Base-by-base conservation (phyloP, 495 filamentous ascomycete genomes). In the Filosporella fistucella region DNA sequence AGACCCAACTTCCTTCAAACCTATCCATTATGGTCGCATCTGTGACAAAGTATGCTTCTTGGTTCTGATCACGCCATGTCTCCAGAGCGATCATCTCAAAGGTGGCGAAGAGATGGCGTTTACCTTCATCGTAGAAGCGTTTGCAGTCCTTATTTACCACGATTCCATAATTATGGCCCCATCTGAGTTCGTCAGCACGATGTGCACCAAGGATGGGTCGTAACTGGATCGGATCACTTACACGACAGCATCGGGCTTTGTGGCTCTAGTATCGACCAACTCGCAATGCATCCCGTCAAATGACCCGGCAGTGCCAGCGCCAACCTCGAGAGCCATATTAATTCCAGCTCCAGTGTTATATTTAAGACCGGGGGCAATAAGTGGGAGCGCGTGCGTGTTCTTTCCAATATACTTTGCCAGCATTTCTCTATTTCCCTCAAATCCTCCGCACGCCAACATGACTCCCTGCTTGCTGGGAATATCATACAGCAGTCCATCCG, bases 281-380 rank as follows among this genome's bases (percentile, higher is more conserved):
- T 50, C 29, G 39, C 47, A 37, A n/a, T 42, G 47, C 47, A 50
- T 41, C 10, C 47, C 47, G 29, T 44, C 47, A 7, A 42, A 43
- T 10, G 38, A 44, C 10, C 38, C 47, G 10, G 30, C 29, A 25
- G 39, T 44, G 12, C 39, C 39, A 20, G 47, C 47, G 34, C 38
- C 37, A 18, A 33, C 28, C 16, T 42, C 47, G 4, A 49, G 28
- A 5, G 47, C 36, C 26, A 42, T 49, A 10, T 28, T 42, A 2
- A 43, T 18, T 3, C 24, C 38, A 24, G 37, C 47, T 20, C 47
- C 47, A 2, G 17, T 18, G 20, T 42, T 42, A 33, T 38, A 47
- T 29, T 28, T 37, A 8, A 39, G 30, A 3, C 45, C 45, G 5
- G 32, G 45, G 12, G 30, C 29, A 13, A 37, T 50, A 11, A 35